phyloP scores from a whole-genome alignment of 148 eudicot genomes.

The Selenicereus undatus region DNA sequence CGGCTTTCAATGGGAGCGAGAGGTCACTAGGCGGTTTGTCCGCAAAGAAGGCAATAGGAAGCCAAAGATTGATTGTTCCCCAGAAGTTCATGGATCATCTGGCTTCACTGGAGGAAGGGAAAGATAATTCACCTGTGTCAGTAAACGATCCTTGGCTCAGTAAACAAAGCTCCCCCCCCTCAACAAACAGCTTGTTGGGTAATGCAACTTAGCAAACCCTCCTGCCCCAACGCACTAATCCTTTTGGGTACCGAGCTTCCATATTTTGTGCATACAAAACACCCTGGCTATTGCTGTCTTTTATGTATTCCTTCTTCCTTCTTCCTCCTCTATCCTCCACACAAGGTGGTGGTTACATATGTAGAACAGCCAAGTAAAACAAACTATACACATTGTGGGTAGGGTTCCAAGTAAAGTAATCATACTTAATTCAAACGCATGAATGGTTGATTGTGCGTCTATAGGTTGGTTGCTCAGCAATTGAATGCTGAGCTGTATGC shows the following conservation, averaged over 20 bases:
- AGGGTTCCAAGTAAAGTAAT: neutral
- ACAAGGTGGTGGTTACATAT: slow-evolving; percentile 18
- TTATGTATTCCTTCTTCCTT: neutral
- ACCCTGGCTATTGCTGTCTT: neutral
- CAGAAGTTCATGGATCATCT: slow-evolving; percentile 1
- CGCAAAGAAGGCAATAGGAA: neutral
- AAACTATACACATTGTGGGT: neutral
- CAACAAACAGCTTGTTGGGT: slow-evolving; percentile 5
- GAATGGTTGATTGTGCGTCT: neutral
- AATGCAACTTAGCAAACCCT: neutral
- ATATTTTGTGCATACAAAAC: slow-evolving; percentile 11
- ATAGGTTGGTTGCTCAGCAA: neutral
- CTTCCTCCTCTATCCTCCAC: slow-evolving; percentile 1
- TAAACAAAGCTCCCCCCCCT: slow-evolving; percentile 9
- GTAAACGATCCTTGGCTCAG: slow-evolving; percentile 9
- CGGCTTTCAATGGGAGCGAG: neutral
- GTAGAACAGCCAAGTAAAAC: slow-evolving; percentile 13
- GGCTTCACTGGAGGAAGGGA: slow-evolving; percentile 7
- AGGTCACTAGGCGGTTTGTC: neutral
- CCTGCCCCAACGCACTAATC: neutral
- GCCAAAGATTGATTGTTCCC: slow-evolving; percentile 2
- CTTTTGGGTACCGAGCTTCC: neutral
- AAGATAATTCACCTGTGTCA: neutral
- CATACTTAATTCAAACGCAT: neutral
- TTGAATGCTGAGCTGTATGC: neutral